Conservation (phyloP, 148 eudicot genomes). For the Pharnaceum exiguum region DNA sequence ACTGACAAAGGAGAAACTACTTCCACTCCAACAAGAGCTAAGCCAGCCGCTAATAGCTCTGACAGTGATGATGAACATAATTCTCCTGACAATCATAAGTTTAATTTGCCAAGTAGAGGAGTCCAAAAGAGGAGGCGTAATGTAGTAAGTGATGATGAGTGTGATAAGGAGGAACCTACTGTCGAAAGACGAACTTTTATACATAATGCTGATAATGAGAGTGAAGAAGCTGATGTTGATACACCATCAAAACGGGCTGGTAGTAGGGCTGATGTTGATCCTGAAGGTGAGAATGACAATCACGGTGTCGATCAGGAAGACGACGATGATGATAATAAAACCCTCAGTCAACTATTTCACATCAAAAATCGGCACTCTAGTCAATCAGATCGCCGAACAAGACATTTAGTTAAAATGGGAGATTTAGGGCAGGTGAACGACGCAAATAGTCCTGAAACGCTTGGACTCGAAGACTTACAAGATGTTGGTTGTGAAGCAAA, state of each 20-base stretch:
- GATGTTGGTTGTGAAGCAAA: conserved; percentile 34
- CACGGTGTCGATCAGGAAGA: too few relatives aligned
- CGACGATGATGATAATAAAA: conserved; percentile 54
- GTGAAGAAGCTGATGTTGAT: conserved; percentile 20
- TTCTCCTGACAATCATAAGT: neutral
- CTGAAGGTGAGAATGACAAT: too few relatives aligned
- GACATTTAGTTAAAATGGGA: conserved; percentile 38
- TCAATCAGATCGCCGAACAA: conserved; percentile 21
- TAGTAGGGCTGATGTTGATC: too few relatives aligned
- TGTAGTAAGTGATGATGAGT: conserved; percentile 47
- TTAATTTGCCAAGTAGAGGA: conserved; percentile 1
- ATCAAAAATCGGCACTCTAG: conserved; percentile 14
- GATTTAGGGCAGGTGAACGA: too few relatives aligned
- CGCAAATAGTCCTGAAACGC: conserved; percentile 1
- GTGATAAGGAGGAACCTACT: conserved; percentile 1
- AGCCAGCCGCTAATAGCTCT: conserved; percentile 21
- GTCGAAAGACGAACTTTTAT: conserved; percentile 16
- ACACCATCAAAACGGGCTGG: too few relatives aligned
- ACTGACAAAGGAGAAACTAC: conserved; percentile 42
- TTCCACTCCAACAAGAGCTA: conserved; percentile 40
- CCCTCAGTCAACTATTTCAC: conserved; percentile 39
- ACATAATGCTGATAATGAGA: conserved; percentile 12
- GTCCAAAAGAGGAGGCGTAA: conserved; percentile 36
- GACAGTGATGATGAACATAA: conserved; percentile 52
- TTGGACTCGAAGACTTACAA: conserved; percentile 23